Base-by-base conservation (phyloP, 2,329 filamentous ascomycete genomes). In the Neofusicoccum sp. region DNA sequence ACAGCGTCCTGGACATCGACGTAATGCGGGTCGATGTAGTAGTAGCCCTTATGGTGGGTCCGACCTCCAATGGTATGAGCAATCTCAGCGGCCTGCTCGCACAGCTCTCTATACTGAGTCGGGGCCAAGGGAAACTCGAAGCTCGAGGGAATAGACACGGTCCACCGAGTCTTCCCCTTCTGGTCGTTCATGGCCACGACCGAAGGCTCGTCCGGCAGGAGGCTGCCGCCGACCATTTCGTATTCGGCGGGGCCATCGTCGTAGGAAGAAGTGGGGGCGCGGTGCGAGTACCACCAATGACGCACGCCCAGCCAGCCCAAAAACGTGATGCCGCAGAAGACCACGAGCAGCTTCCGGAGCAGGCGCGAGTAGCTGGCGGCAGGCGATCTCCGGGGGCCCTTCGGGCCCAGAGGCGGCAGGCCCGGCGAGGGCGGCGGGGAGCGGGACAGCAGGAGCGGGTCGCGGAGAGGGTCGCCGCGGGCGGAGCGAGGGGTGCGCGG, bases 1-100 rank as follows among this genome's bases (percentile, higher is more conserved):
- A 92, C 85, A 1, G 91, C 91, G 67, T 93, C 89, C 12, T 81
- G 79, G 1, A 95, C 85, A 69, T 96, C 91, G 54, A 96, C 79
- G 69, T 90, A 96, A 66, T 89, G 84, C 47, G 81, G 80, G 69
- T 94, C 90, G 33, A 81, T 76, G 48, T 85, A 78, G 68, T 90
- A 87, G 68, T 90, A 89, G 47, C 78, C 75, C 63, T 80, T 78
- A 68, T 83, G 81, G 67, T 71, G 73, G 6, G 69, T 69, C 22
- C 65, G 68, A 36, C 69, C 70, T 7, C 67, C 61, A 28, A 75
- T 70, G 14, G 74, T 72, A 62, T 73, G 67, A 1, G 89, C 84
- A 33, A 91, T 84, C 71, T 91, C 85, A 65, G 82, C 83, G 56
- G 89, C 89, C 67, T 89, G 86, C 33, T 78, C 79, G 71, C 89